phyloP scores from a whole-genome alignment of 176 grass and related monocot genomes.

The Thalia dealbata region DNA sequence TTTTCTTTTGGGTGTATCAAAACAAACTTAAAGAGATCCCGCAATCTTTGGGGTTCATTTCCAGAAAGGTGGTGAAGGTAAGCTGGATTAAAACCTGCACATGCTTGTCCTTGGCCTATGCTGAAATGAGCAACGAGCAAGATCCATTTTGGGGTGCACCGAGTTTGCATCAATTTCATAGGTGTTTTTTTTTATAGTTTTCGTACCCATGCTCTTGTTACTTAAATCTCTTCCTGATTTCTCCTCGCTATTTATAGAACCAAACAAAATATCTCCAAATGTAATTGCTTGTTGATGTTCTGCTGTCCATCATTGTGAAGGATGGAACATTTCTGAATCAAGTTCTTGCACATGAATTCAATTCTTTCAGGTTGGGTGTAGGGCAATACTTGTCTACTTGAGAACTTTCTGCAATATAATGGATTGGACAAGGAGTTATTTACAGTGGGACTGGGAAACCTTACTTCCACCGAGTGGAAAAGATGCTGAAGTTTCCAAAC shows the following conservation, averaged over 20 bases:
- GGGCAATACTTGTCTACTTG: neutral
- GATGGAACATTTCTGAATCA: neutral
- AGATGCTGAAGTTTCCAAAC: neutral
- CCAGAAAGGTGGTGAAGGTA: neutral
- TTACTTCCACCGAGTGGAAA: neutral
- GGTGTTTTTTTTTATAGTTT: neutral
- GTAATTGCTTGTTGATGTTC: neutral
- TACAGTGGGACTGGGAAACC: conserved; percentile 8
- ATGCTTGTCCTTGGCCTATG: too few species aligned
- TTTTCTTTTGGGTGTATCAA: neutral
- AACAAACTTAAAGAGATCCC: neutral
- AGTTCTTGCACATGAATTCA: neutral
- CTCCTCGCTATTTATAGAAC: neutral
- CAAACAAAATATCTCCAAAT: neutral
- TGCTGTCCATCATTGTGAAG: neutral
- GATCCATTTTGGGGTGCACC: too few species aligned
- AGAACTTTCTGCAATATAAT: neutral
- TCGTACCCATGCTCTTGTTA: neutral
- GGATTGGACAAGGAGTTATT: conserved; percentile 5
- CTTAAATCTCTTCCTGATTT: neutral
- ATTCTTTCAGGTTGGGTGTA: neutral
- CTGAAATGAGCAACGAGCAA: too few species aligned
- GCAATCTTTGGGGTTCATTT: neutral
- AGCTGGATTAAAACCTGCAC: neutral
- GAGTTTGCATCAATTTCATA: too few species aligned